A percentile compares a stretch with the other conserved stretches of the same genome.
Evolutionary conservation across 768 basidiomycete genomes (phyloP).

Genomic region (Tylopilus rubrobrunneus): DNA sequence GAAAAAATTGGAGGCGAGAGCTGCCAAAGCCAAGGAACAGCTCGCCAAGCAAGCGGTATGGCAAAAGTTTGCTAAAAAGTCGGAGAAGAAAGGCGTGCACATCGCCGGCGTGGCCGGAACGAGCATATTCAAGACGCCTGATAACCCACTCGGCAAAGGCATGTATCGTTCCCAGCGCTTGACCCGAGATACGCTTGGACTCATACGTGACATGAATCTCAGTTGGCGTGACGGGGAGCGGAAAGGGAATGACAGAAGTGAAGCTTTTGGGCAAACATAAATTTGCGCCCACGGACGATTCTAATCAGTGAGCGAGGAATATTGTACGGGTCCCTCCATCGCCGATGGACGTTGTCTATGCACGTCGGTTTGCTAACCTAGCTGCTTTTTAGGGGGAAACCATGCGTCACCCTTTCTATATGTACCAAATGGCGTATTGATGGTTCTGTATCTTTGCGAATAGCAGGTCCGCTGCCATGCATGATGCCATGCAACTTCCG

Average conservation of each 20-base stretch:
- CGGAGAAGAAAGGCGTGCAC: conserved; percentile 87
- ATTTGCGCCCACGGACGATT: conserved; percentile 52
- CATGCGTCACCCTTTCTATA: conserved; percentile 18
- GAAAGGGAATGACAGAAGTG: conserved; percentile 83
- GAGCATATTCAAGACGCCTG: conserved; percentile 93
- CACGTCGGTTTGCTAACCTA: conserved; percentile 9
- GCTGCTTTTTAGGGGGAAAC: conserved; percentile 8
- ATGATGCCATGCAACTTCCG: conserved; percentile 10
- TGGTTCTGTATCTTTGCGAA: conserved; percentile 24
- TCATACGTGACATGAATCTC: conserved; percentile 12
- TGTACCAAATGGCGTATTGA: conserved; percentile 25
- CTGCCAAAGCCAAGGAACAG: conserved; percentile 88
- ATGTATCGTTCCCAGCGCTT: conserved; percentile 28
- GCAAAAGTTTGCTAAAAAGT: conserved; percentile 96
- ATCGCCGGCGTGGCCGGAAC: conserved; percentile 87
- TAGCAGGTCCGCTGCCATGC: conserved; percentile 21
- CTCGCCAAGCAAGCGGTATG: conserved; percentile 77
- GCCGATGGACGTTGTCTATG: not conserved
- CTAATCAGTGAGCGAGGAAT: conserved; percentile 25
- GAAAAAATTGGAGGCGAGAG: conserved; percentile 82
- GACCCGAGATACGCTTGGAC: conserved; percentile 1
- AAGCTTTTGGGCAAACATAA: conserved; percentile 71
- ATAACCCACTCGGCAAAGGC: conserved; percentile 87
- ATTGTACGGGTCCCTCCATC: conserved; percentile 6
- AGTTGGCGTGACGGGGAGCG: conserved; percentile 92